Conservation (phyloP, 805 yeast genomes). For the Ogataea methylovora region DNA sequence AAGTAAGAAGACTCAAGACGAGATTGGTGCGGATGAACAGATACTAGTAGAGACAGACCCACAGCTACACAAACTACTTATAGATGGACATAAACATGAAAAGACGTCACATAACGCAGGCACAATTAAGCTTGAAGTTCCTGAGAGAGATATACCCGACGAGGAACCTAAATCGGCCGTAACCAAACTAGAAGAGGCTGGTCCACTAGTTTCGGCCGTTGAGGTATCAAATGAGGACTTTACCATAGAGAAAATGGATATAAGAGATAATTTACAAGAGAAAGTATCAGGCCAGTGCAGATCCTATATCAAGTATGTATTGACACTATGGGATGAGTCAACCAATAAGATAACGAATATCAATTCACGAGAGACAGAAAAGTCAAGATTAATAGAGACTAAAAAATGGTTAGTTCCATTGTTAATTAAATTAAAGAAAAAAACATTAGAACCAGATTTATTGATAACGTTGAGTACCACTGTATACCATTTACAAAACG, state of each 20-base stretch:
- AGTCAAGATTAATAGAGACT: conserved; percentile 34
- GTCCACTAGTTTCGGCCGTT: conserved; percentile 1
- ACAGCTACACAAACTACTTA: too few relatives aligned
- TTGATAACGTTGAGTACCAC: conserved; percentile 47
- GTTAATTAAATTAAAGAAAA: conserved; percentile 45
- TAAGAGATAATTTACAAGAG: conserved; percentile 21
- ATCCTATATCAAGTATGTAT: conserved; percentile 36
- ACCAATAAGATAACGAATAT: conserved; percentile 4
- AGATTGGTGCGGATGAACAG: not conserved
- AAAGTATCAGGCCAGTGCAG: conserved; percentile 35
- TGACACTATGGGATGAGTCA: conserved; percentile 29
- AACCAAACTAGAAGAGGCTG: conserved; percentile 3
- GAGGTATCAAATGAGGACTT: conserved; percentile 4
- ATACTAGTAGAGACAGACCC: too few relatives aligned
- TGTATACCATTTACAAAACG: conserved; percentile 44
- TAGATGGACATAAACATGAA: conserved; percentile 1
- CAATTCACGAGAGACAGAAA: conserved; percentile 9
- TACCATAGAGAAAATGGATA: conserved; percentile 22
- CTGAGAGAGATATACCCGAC: too few relatives aligned
- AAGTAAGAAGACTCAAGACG: conserved; percentile 1
- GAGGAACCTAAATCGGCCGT: not conserved
- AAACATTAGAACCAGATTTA: conserved; percentile 30
- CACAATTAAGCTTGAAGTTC: not conserved
- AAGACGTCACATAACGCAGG: not conserved
- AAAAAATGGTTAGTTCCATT: conserved; percentile 42